These are phyloP conservation scores for Bruguiera parviflora DNA, from an alignment of 345 rosid species.

Conservation along the genomic window DNA sequence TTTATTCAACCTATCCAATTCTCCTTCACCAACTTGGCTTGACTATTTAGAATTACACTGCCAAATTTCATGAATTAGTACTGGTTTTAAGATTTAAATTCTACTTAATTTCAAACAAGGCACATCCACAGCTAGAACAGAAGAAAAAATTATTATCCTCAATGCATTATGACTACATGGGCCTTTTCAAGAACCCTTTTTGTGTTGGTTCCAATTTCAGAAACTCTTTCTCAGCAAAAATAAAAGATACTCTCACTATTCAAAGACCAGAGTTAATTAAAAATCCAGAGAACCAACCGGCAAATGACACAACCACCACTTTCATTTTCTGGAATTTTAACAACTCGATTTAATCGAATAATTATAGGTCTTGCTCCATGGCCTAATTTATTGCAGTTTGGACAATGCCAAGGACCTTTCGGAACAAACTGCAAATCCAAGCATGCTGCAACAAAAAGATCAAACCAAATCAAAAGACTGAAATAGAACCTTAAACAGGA, in stretches of 20 bases:
- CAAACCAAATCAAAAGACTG: constrained; percentile 13
- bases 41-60: too few relatives aligned
- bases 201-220: too few relatives aligned
- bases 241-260: neutral
- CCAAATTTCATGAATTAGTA: too few relatives aligned
- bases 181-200: too few relatives aligned
- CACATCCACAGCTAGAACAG: too few relatives aligned
- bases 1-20: neutral
- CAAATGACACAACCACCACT: constrained; percentile 93
- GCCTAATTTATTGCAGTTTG: constrained; percentile 54
- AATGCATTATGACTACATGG: too few relatives aligned
- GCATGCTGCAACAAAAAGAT: constrained; percentile 64
- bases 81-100: too few relatives aligned
- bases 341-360: constrained; percentile 59
- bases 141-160: too few relatives aligned
- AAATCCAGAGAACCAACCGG: constrained; percentile 50
- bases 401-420: constrained; percentile 74
- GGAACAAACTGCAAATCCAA: constrained; percentile 60
- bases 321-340: constrained; percentile 70
- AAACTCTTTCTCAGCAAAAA: too few relatives aligned
- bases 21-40: neutral
- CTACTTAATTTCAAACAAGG: too few relatives aligned
- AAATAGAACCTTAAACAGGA: constrained; percentile 2
- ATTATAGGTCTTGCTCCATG: constrained; percentile 50
- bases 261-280: neutral